Evolutionary conservation across 768 basidiomycete genomes (phyloP), one percentile per base, ranked within the genome.

Genomic region (Russula olivacea): DNA sequence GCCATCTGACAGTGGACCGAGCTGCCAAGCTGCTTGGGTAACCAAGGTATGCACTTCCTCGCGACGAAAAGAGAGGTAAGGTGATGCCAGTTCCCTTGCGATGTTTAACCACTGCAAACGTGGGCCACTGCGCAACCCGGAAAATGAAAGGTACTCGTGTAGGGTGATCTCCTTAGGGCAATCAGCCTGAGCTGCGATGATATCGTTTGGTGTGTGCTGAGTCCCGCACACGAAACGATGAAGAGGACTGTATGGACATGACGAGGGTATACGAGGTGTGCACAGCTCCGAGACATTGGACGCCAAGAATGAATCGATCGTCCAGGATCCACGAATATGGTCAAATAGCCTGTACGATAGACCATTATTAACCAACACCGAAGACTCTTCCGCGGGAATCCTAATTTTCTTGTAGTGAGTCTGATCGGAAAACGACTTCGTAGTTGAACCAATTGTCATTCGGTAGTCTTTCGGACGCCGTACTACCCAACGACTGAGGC

Each of bases 91-190:
- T 63, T 80, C 80, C n/a, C 78, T 75, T 14, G 75, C 61, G 43
- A 84, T 76, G 61, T 83, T 83, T 43, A 77, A 69, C 82, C 81
- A 83, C 54, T 83, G 82, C 0, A 84, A 64, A 2, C 61, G 69
- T 0, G 72, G 61, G 0, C 82, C 81, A 41, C 77, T 74, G 6
- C 83, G 79, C 40, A 84, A 64, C 54, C 74, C 71, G 12, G 75
- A 77, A 55, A 81, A 84, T 0, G 78, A 73, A 14, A 77, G 70
- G 38, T 72, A 78, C 58, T 84, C 81, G 32, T 84, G 80, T 2
- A 80, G 63, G 9, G 65, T 74, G 25, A 84, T 69, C 7, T 76
- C 71, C 23, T 55, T 51, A 5, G 76, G 77, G 57, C 81, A 82
- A 10, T 71, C 69, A 0, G 63, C 66, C 64, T 83, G 81, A n/a